Base-by-base conservation (phyloP, 2,329 filamentous ascomycete species). In the Pseudogymnoascus sp. region DNA sequence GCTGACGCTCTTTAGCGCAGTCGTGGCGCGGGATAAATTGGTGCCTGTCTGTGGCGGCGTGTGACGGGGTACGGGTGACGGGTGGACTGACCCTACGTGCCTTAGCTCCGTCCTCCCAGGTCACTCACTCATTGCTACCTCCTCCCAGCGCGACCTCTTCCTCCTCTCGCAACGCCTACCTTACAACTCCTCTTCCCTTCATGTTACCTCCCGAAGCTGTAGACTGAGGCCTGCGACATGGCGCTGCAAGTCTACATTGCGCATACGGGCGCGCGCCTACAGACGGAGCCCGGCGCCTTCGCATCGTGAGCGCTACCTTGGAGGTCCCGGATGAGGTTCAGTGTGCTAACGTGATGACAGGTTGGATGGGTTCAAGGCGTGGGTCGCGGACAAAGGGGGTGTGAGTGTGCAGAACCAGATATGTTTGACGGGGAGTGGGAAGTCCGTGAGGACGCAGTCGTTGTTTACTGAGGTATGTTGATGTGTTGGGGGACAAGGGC, bases 191-290 rank as follows among this genome's bases (percentile, higher is more conserved):
- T 56, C 11, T 17, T 21, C 50, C 33, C n/a, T 56, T 56, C 29
- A 56, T 56, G 50, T 56, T 33, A 56, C 65, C 68, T 65, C 53
- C 60, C 60, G 66, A 60, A 69, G 67, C 68, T 70, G 72, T 65
- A 69, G 70, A 65, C 63, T 62, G 66, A 70, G 67, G 67, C 61
- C 68, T 66, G 29, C 67, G 84, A 81, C 78, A 96, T 96, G 91
- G 89, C 90, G 80, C 85, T 93, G 75, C 87, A 91, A 79, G 88
- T 96, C 77, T 90, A 91, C 81, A 88, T 96, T 75, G 92, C 91
- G 83, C 93, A 96, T 79, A 92, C 90, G 77, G 93, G 93, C 81
- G 88, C 91, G 82, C 88, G 88, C 78, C 83, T 96, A 74, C 83
- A 87, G 75, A 84, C 90, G 75, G 90, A 96, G 78, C 85, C 88